Evolutionary conservation across 148 eudicot species (phyloP).

Genomic region (Cornus controversa): DNA sequence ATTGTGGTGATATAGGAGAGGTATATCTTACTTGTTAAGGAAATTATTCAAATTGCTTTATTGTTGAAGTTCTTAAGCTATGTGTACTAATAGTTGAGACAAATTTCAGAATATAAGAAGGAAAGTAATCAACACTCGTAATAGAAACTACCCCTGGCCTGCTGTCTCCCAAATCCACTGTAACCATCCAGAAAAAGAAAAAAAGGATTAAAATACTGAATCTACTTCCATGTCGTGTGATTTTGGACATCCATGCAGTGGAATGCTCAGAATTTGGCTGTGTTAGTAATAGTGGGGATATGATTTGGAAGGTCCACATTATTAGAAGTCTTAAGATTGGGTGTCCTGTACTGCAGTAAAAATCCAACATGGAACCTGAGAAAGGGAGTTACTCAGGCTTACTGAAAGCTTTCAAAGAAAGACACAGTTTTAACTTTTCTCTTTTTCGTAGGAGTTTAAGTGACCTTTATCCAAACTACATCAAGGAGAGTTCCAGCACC

Average conservation of each 20-base stretch:
- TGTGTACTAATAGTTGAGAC: background rate
- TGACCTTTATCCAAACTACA: background rate
- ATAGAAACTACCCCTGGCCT: background rate
- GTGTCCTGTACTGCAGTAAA: background rate
- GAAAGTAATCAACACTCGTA: background rate
- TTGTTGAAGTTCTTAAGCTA: background rate
- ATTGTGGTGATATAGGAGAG: conserved; percentile 35
- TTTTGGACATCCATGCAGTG: background rate
- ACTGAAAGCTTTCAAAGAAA: background rate
- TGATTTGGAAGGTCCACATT: background rate
- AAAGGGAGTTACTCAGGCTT: background rate
- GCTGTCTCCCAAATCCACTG: background rate
- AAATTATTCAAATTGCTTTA: too few species aligned
- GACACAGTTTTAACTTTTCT: too few species aligned
- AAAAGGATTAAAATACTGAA: background rate
- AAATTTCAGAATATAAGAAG: background rate
- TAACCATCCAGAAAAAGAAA: background rate
- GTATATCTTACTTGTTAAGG: conserved; percentile 20
- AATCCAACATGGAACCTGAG: background rate
- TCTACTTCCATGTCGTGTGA: background rate
- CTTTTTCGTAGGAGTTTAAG: background rate
- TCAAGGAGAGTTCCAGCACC: background rate
- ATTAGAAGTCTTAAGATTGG: background rate
- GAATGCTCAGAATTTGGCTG: background rate
- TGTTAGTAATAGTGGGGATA: background rate